Conservation (phyloP, 805 yeast species). For the Debaryomyces maramus region DNA sequence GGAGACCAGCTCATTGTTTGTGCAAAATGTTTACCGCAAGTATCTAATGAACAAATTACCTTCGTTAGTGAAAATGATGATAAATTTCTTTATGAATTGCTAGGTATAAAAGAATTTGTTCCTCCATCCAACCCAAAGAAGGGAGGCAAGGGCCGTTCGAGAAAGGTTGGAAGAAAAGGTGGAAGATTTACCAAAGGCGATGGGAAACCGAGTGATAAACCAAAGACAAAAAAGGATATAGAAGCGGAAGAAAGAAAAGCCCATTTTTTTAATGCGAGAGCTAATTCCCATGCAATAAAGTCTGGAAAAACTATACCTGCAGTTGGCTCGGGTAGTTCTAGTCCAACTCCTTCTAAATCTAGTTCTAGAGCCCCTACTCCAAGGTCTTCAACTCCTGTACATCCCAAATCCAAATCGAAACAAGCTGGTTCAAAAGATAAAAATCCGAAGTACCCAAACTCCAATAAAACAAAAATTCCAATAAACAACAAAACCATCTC, state of each 20-base stretch:
- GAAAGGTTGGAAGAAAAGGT: constrained; percentile 30
- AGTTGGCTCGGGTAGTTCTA: constrained; percentile 31
- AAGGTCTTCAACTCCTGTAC: not conserved
- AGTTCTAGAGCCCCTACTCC: not conserved
- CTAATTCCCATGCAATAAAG: constrained; percentile 30
- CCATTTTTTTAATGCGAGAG: constrained; percentile 34
- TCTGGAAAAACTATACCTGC: constrained; percentile 41
- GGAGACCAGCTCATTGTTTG: constrained; percentile 37
- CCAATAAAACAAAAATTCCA: constrained; percentile 2
- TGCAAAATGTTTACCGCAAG: constrained; percentile 39
- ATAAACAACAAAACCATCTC: constrained; percentile 2
- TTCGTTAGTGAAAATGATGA: constrained; percentile 49
- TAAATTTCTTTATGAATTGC: constrained; percentile 44
- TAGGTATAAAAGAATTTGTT: constrained; percentile 48
- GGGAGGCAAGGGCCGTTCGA: constrained; percentile 32
- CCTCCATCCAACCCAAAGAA: constrained; percentile 19
- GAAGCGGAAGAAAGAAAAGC: constrained; percentile 39
- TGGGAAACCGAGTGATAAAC: constrained; percentile 8
- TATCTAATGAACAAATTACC: constrained; percentile 8
- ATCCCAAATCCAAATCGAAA: not conserved
- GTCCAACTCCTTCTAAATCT: constrained; percentile 7
- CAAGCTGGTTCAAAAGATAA: not conserved
- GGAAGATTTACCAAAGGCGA: constrained; percentile 15
- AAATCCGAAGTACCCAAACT: not conserved
- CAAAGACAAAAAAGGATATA: constrained; percentile 24